These are phyloP conservation scores for Trichoderma sp. DNA, from an alignment of 2,329 filamentous ascomycete species.

Conservation along the genomic window DNA sequence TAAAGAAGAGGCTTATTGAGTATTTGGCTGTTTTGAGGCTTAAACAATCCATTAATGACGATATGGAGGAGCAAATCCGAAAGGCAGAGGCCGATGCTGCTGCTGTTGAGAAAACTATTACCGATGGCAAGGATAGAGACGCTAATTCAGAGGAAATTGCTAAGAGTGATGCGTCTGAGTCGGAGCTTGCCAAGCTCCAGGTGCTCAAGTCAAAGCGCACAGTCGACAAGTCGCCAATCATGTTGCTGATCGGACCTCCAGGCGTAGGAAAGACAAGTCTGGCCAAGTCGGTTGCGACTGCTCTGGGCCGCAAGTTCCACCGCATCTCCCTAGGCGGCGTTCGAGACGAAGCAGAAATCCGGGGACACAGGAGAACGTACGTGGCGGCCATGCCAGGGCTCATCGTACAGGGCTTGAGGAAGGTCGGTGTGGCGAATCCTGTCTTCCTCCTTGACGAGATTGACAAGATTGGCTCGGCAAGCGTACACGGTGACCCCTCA, in stretches of 20 bases:
- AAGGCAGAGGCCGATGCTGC: constrained; percentile 62
- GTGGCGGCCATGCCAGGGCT: constrained; percentile 98
- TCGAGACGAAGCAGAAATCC: constrained; percentile 92
- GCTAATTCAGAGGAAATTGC: constrained; percentile 18
- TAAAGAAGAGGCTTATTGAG: constrained; percentile 93
- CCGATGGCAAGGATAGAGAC: constrained; percentile 24
- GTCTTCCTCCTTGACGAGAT: constrained; percentile 97
- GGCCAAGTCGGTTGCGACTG: constrained; percentile 87
- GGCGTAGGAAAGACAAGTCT: constrained; percentile 96
- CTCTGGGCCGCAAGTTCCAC: constrained; percentile 92
- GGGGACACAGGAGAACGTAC: constrained; percentile 91
- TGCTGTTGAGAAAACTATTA: constrained; percentile 48
- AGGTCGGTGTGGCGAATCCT: constrained; percentile 92
- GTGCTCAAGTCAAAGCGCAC: constrained; percentile 77
- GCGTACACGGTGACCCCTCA: constrained; percentile 91
- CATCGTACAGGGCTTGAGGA: constrained; percentile 89
- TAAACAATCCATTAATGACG: constrained; percentile 85
- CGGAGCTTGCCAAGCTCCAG: constrained; percentile 62
- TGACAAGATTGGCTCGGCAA: constrained; percentile 89
- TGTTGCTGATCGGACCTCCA: constrained; percentile 88
- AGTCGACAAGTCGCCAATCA: constrained; percentile 92
- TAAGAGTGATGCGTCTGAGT: constrained; percentile 28
- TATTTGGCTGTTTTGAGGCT: constrained; percentile 94
- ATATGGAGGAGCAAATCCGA: constrained; percentile 75
- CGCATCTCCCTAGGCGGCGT: constrained; percentile 95